Evolutionary conservation across 768 basidiomycete species (phyloP).

Genomic region (Tulasnella sp.): DNA sequence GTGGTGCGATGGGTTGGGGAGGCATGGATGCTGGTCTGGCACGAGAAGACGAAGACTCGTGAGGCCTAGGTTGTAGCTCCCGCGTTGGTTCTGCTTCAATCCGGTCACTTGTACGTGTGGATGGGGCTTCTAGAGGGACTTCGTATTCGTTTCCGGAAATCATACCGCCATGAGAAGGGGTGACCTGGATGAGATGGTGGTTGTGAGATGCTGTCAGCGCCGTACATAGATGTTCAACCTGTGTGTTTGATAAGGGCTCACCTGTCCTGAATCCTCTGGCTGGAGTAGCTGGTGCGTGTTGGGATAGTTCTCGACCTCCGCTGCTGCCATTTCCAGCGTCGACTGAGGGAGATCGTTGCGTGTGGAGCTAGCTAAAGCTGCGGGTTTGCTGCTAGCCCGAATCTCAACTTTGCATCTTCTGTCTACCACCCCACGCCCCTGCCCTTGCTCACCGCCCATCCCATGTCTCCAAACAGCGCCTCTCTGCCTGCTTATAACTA

Average conservation of each 20-base stretch:
- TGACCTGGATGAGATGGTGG: conserved; percentile 26
- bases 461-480: too few species aligned
- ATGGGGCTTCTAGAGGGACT: conserved; percentile 30
- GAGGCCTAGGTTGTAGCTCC: conserved; percentile 23
- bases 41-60: conserved; percentile 24
- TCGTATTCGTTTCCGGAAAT: conserved; percentile 55
- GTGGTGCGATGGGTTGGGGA: conserved; percentile 40
- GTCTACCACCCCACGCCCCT: too few species aligned
- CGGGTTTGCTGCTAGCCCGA: not conserved
- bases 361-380: too few species aligned
- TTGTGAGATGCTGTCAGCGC: not conserved
- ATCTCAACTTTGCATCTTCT: not conserved
- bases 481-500: too few species aligned
- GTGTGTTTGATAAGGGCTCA: not conserved
- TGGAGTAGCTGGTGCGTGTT: not conserved
- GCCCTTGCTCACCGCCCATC: too few species aligned
- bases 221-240: not conserved
- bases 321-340: not conserved
- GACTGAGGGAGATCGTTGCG: not conserved
- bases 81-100: conserved; percentile 30
- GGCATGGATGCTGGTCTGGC: conserved; percentile 69
- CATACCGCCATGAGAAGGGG: conserved; percentile 45
- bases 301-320: not conserved
- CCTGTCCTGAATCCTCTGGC: not conserved
- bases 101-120: conserved; percentile 21